A percentile compares a stretch with the other conserved stretches of the same genome.
phyloP scores from a whole-genome alignment of 179 eudicot species.

The Spinacia oleracea region DNA sequence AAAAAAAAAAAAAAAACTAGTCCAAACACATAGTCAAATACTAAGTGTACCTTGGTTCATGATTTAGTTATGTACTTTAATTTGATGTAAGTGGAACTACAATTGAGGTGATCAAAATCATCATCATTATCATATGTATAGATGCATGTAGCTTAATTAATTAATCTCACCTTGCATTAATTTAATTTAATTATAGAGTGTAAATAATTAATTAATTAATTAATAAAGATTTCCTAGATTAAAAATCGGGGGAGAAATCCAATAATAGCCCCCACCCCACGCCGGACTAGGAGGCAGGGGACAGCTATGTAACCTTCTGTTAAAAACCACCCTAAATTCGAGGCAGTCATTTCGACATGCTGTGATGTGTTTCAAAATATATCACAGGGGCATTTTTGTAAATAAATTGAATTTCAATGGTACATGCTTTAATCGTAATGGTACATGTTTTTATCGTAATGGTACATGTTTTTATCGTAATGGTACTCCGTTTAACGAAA shows the following conservation, averaged over 20 bases:
- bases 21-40: background rate
- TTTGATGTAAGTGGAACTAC: background rate
- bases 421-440: no score
- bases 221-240: background rate
- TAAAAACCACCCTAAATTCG: no score
- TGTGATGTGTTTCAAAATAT: no score
- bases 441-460: no score
- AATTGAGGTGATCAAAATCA: background rate
- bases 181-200: background rate
- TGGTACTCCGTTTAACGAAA: no score
- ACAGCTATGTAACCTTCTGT: background rate
- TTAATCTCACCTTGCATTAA: background rate
- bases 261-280: background rate
- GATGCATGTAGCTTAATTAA: background rate
- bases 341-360: no score
- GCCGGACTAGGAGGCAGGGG: constrained; percentile 17
- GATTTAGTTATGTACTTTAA: background rate
- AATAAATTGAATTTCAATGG: no score
- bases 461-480: no score
- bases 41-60: background rate
- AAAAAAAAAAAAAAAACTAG: no score
- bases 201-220: constrained; percentile 5
- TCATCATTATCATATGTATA: background rate
- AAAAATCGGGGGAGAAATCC: background rate
- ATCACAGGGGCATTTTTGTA: no score